Conservation (phyloP, 768 basidiomycete genomes). For the Gloeostereum incarnatum region DNA sequence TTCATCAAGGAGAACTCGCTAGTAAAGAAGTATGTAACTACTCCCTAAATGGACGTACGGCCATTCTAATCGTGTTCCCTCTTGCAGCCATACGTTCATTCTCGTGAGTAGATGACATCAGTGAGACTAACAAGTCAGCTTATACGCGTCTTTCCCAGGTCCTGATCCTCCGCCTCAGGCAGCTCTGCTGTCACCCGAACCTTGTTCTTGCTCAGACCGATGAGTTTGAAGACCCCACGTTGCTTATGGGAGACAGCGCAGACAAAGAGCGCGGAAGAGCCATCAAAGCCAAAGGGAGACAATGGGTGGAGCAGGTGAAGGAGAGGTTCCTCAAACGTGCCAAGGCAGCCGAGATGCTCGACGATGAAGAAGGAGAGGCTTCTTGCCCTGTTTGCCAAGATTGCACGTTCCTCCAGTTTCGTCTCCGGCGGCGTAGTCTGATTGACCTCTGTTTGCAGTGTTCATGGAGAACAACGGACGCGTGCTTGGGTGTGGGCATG, state of each 20-base stretch:
- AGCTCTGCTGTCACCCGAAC: constrained; percentile 65
- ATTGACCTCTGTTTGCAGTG: constrained; percentile 19
- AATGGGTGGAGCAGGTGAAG: constrained; percentile 31
- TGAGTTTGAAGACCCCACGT: constrained; percentile 39
- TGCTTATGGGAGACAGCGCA: constrained; percentile 33
- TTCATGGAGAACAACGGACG: constrained; percentile 42
- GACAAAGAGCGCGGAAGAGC: constrained; percentile 56
- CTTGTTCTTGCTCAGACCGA: constrained; percentile 51
- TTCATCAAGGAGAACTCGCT: constrained; percentile 59
- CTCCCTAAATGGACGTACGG: neutral
- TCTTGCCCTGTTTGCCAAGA: constrained; percentile 65
- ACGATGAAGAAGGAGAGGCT: constrained; percentile 29
- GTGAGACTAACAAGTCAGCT: neutral
- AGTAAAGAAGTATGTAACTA: constrained; percentile 51
- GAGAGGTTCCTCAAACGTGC: constrained; percentile 37
- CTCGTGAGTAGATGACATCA: constrained; percentile 21
- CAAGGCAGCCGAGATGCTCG: constrained; percentile 28
- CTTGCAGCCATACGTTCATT: constrained; percentile 33
- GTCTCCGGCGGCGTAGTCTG: neutral
- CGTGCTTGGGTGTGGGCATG: constrained; percentile 59
- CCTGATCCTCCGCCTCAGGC: constrained; percentile 68
- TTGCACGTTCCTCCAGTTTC: neutral
- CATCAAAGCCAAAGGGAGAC: constrained; percentile 30
- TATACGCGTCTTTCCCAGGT: constrained; percentile 25
- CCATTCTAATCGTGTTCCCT: neutral